A percentile compares a stretch with the other conserved stretches of the same genome.
Conservation (phyloP, 148 eudicot genomes). For the Vaccinium darrowii region DNA sequence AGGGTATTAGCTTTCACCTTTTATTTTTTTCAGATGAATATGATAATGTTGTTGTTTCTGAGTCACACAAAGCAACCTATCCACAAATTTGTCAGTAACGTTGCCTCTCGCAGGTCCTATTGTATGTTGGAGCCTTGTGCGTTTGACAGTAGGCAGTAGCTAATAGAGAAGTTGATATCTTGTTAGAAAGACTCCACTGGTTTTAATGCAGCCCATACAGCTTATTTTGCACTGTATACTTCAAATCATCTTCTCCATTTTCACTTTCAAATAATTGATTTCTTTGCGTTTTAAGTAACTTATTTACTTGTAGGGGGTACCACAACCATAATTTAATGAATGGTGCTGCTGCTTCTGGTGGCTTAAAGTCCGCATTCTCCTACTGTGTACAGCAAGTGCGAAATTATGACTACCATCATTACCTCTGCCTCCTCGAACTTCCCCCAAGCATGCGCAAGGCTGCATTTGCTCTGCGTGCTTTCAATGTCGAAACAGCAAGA, state of each 20-base stretch:
- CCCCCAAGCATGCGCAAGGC: slow-evolving; percentile 81
- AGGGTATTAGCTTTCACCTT: not conserved
- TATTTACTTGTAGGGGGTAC: slow-evolving; percentile 24
- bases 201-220: not conserved
- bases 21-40: not conserved
- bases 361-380: slow-evolving; percentile 69
- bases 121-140: not conserved
- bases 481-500: slow-evolving; percentile 86
- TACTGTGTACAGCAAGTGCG: slow-evolving; percentile 93
- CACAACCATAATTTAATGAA: slow-evolving; percentile 36
- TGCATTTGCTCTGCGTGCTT: slow-evolving; percentile 94
- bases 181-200: not conserved
- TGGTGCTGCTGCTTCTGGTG: slow-evolving; percentile 52
- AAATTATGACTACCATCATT: slow-evolving; percentile 88
- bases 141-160: not conserved
- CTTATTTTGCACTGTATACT: slow-evolving; percentile 1
- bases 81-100: not conserved
- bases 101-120: not conserved
- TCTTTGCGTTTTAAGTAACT: not conserved
- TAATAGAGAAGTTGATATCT: not conserved
- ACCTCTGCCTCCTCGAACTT: slow-evolving; percentile 92
- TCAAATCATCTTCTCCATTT: not conserved
- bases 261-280: not conserved
- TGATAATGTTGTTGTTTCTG: not conserved
- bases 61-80: not conserved